Evolutionary conservation across 345 rosid genomes (phyloP).

Genomic region (Hypericum perforatum): DNA sequence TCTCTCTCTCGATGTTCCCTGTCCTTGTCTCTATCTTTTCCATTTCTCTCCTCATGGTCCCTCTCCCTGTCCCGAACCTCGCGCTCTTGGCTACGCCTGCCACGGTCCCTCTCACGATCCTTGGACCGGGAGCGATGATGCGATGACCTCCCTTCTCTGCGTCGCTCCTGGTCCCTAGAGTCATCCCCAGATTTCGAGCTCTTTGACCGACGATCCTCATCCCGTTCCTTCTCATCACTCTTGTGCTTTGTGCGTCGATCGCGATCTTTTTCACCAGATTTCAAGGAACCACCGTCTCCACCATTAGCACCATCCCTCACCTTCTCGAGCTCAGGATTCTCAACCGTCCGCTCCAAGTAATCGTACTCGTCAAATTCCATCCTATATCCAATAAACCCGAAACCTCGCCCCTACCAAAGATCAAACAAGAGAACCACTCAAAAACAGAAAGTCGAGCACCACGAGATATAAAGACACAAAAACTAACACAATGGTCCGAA

Average conservation of each 20-base stretch:
- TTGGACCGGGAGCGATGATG: conserved; percentile 50
- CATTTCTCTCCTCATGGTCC: conserved; percentile 29
- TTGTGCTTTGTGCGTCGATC: conserved; percentile 49
- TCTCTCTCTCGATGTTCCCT: too few relatives aligned
- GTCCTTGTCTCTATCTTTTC: conserved; percentile 10
- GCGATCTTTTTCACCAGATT: conserved; percentile 34
- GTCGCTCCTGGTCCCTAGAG: conserved; percentile 36
- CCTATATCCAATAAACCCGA: too few relatives aligned
- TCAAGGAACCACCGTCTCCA: conserved; percentile 24
- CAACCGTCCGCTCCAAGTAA: conserved; percentile 82
- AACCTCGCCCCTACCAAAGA: too few relatives aligned
- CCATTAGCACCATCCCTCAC: conserved; percentile 49
- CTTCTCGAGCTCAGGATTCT: conserved; percentile 46
- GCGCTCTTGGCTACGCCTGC: conserved; percentile 45
- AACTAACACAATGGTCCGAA: too few relatives aligned
- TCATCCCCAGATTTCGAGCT: conserved; percentile 43
- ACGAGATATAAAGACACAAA: too few relatives aligned
- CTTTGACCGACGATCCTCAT: conserved; percentile 34
- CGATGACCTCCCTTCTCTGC: conserved; percentile 31
- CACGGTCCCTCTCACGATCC: conserved; percentile 67
- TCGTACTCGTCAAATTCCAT: conserved; percentile 98
- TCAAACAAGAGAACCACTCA: too few relatives aligned
- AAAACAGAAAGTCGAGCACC: too few relatives aligned
- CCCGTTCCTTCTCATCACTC: conserved; percentile 42
- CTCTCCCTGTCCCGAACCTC: conserved; percentile 46